Base-by-base conservation (phyloP, 306 rosid species). In the Abrus precatorius region DNA sequence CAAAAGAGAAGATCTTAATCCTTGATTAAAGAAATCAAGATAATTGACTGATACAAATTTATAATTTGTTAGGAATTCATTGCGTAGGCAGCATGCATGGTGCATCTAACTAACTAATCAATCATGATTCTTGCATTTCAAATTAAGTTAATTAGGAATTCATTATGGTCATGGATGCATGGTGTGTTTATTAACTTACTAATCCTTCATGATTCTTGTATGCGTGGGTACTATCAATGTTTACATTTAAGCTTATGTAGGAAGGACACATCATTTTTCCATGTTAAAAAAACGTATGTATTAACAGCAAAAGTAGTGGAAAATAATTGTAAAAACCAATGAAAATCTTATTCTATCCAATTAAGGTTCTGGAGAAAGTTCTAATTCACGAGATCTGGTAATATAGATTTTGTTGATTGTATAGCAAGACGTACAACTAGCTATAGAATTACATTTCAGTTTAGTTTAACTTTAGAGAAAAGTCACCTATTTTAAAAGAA, bases 51-150 rank as follows among this genome's bases (percentile, higher is more conserved):
- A 8, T 7, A 10, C 2, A 14, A 14, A 55, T 55, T 20, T 27
- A 55, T 20, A 7, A 55, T 55, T 55, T 55, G 61, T 27, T 55
- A 55, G 61, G 34, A 33, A 9, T 7, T 56, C 34, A 28, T 56
- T 56, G 8, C 63, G 63, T 36, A 36, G 3, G 40, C 40, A 2
- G 13, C 34, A 27, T 28, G 63, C 63, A 56, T 56, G 34, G 28
- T 56, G 29, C 1, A 12, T 28, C 63, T 56, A 56, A 56, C 63
- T 56, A 56, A 28, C 36, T 56, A 2, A 8, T 28, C 63, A 56
- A 9, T 56, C 63, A 56, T 9, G 63, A 56, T 56, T 56, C 63
- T 56, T 56, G 63, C 29, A 28, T 56, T 56, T 28, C 34, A 56
- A 56, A 36, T 36, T 36, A 36, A 33, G 63, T 56, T 56, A 56